Evolutionary conservation across 768 basidiomycete genomes (phyloP).

Genomic region (Epithele typhae): DNA sequence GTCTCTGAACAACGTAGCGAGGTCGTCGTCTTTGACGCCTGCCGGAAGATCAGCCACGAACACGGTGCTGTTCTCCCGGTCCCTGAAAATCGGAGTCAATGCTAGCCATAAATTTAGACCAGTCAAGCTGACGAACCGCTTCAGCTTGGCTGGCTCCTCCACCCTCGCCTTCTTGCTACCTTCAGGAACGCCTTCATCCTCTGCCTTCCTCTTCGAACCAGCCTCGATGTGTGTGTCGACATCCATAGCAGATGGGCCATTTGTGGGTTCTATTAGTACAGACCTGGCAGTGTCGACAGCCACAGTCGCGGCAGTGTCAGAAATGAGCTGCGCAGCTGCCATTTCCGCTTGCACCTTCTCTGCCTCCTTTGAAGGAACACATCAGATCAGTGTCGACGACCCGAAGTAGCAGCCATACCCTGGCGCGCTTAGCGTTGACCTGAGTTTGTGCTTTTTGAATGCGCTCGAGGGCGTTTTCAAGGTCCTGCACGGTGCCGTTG

Average conservation of each 20-base stretch:
- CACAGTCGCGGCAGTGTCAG: conserved; percentile 32
- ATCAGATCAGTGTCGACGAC: background rate
- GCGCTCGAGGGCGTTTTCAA: conserved; percentile 59
- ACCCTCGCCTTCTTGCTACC: conserved; percentile 58
- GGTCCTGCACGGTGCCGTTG: conserved; percentile 65
- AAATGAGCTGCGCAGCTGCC: conserved; percentile 43
- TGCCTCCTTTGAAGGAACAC: conserved; percentile 43
- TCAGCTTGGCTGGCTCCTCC: conserved; percentile 50
- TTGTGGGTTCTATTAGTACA: conserved; percentile 4
- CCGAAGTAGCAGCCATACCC: conserved; percentile 36
- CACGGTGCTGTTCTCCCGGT: conserved; percentile 93
- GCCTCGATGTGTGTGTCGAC: conserved; percentile 29
- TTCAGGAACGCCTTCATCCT: conserved; percentile 37
- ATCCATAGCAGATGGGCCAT: conserved; percentile 33
- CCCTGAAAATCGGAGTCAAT: conserved; percentile 42
- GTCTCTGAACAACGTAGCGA: conserved; percentile 79
- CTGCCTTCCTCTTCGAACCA: conserved; percentile 61
- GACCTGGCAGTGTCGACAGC: conserved; percentile 28
- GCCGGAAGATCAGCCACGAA: conserved; percentile 72
- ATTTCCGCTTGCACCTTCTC: conserved; percentile 45
- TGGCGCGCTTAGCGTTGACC: conserved; percentile 58
- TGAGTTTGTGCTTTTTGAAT: conserved; percentile 62
- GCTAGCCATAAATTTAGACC: conserved; percentile 1
- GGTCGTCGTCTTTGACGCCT: conserved; percentile 55
- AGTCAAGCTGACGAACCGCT: conserved; percentile 42